Base-by-base conservation (phyloP, 129 eudicot species). In the Artemisia argyi region DNA sequence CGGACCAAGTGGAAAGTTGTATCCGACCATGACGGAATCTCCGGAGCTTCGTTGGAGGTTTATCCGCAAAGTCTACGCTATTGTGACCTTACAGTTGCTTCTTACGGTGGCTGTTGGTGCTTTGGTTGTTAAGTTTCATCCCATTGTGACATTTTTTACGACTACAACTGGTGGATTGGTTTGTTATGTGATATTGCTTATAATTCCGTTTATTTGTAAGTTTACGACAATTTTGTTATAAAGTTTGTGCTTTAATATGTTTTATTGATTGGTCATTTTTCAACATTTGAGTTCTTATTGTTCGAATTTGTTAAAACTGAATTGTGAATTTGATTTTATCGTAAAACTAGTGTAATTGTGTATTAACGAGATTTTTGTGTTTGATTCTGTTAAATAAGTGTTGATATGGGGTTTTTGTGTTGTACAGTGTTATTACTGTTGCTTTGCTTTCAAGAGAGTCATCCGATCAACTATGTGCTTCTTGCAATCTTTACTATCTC, bases 1-100 rank as follows among this genome's bases (percentile, higher is more conserved):
- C 16, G 91, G 87, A 32, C 50, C 28, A 60, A 16, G 61, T n/a
- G 44, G 69, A 63, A 81, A 73, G 32, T 77, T 91, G 67, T 91
- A 91, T 47, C 97, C 96, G 61, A 75, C 69, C 77, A 86, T 86
- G 96, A 28, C 75, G 64, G 97, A 91, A 74, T 71, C 79, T 15
- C 96, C 91, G 17, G 79, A 84, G 26, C 89, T 91, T 79, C 82
- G 97, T 52, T 91, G 97, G 97, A 79, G 87, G 4, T 89, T 92
- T 68, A 89, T 92, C 19, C 82, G 96, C 16, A 92, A 89, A 55
- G 74, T 92, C 0, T 92, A 92, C 57, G 76, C 96, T 0, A 91
- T 91, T 10, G 74, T 91, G 5, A 66, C 93, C 1, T 5, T 86
- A 0, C 97, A 92, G 65, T 59, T 89, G 78, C 86, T 92, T 10